Conservation (phyloP, 2,329 filamentous ascomycete species). For the Metarhizium album region DNA sequence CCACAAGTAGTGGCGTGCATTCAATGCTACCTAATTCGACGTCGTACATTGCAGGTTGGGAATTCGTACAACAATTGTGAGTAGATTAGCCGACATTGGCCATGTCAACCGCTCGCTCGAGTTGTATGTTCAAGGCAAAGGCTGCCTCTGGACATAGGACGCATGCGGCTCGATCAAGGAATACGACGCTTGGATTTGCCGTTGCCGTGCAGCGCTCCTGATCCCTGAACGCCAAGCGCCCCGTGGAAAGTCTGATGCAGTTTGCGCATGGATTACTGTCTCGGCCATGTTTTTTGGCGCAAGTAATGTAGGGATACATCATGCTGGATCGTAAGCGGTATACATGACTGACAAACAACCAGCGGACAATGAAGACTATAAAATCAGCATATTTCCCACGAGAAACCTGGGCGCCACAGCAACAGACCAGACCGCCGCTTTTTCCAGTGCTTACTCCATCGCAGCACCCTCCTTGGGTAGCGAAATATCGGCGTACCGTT, state of each 20-base stretch:
- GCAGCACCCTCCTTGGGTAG: too few relatives aligned
- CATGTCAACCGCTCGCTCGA: too few relatives aligned
- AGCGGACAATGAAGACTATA: background rate
- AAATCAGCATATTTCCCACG: background rate
- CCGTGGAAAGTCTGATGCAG: background rate
- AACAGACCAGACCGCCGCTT: background rate
- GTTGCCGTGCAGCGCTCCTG: background rate
- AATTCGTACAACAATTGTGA: too few relatives aligned
- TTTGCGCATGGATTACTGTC: background rate
- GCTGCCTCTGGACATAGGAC: too few relatives aligned
- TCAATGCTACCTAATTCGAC: too few relatives aligned
- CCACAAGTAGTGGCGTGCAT: too few relatives aligned
- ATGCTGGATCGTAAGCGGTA: background rate
- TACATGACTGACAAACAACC: background rate
- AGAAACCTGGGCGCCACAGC: background rate
- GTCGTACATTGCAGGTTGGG: too few relatives aligned
- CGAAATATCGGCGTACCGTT: too few relatives aligned
- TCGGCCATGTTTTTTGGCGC: background rate
- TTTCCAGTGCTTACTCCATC: background rate
- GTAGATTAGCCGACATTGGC: too few relatives aligned
- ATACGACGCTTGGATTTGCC: too few relatives aligned
- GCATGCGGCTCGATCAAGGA: background rate
- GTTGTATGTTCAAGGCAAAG: too few relatives aligned
- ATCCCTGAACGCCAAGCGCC: background rate
- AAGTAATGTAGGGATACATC: background rate